phyloP scores from a whole-genome alignment of 2,329 filamentous ascomycete species.

The Penicillium italicum region DNA sequence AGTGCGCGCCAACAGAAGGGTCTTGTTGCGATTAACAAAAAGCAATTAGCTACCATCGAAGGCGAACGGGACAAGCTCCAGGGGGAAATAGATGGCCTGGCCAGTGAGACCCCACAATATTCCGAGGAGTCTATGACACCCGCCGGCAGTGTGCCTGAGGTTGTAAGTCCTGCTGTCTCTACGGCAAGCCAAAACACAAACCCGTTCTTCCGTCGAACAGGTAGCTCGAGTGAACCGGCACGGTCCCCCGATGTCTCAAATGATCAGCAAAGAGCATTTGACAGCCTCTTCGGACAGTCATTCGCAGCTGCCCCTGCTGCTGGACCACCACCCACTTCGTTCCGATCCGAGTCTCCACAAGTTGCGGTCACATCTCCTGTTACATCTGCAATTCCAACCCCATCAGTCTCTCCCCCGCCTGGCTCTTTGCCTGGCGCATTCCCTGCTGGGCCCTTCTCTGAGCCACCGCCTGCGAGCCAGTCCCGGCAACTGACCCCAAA shows the following conservation, averaged over 20 bases:
- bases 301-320: conserved; percentile 46
- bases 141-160: conserved; percentile 44
- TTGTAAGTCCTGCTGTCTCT: conserved; percentile 64
- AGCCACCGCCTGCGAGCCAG: conserved; percentile 62
- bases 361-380: conserved; percentile 43
- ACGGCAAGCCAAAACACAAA: conserved; percentile 73
- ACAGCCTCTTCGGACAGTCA: conserved; percentile 78
- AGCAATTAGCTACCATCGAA: conserved; percentile 87
- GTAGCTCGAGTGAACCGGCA: conserved; percentile 46
- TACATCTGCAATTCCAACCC: conserved; percentile 54
- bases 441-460: conserved; percentile 21
- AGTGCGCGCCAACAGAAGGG: conserved; percentile 95
- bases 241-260: conserved; percentile 44
- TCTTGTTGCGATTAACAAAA: conserved; percentile 96
- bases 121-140: conserved; percentile 43
- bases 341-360: conserved; percentile 54
- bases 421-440: conserved; percentile 25
- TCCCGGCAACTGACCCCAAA: conserved; percentile 74
- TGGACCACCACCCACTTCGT: conserved; percentile 57
- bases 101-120: conserved; percentile 59
- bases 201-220: conserved; percentile 77
- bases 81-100: conserved; percentile 66
- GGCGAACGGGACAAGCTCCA: conserved; percentile 84
- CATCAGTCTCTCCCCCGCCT: conserved; percentile 60
- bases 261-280: conserved; percentile 67